Evolutionary conservation across 2,329 filamentous ascomycete species (phyloP), one percentile per base, ranked within the genome.

Genomic region (Nemania sp.): DNA sequence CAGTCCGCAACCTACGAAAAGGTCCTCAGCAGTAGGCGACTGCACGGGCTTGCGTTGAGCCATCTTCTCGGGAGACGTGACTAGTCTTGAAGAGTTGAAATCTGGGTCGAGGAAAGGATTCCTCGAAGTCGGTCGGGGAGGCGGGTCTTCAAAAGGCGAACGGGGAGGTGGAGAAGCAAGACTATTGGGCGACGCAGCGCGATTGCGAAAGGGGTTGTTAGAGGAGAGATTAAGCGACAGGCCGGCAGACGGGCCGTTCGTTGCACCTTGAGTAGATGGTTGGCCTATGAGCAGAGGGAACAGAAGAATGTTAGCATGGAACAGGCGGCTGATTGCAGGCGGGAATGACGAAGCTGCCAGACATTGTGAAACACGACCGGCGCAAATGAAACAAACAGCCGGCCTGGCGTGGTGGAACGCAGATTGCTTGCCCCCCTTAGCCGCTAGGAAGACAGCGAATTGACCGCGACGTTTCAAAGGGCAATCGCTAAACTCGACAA

Each of bases 191-290:
- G 87, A 89, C 31, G 78, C 77, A 60, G 86, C 83, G 67, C 86
- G 84, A 72, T 90, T 90, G 76, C 88, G 86, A 66, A 84, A 92
- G 59, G 89, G 89, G 70, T 92, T 92, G 80, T 91, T 91, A 70
- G 88, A 91, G 71, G 86, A 86, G 67, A 91, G 81, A 72, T 85
- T 87, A 70, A 88, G 75, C 49, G 81, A 76, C 68, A 87, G 76
- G 62, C 78, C 79, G 61, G 80, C 71, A 63, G 81, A 19, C 23
- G 43, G 44, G 22, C 36, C 49, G 50, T 51, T 55, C 24, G 59
- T 46, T 15, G 51, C 80, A 61, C 74, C 78, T 64, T 73, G 61
- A 57, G 61, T 59, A 52, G 61, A 55, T 62, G 64, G 63, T 48
- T 72, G 72, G 65, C 72, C 74, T 75, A 70, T 70, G 59, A 54